A percentile compares a stretch with the other conserved stretches of the same genome.
Conservation (phyloP, 2,329 filamentous ascomycete genomes). For the Chaetoscypha palmicola region DNA sequence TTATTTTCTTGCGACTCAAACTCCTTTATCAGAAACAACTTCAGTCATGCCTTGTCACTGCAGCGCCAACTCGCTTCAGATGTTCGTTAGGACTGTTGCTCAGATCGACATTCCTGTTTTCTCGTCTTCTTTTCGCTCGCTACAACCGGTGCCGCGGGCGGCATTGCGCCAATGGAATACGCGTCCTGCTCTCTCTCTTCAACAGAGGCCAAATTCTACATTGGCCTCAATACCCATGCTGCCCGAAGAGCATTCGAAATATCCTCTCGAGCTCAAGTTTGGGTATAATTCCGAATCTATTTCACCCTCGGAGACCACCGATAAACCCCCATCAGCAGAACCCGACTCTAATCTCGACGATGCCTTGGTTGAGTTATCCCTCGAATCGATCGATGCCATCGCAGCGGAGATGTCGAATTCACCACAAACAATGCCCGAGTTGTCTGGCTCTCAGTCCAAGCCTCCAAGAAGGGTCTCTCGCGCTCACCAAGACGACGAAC, state of each 20-base stretch:
- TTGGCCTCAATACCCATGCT: background rate
- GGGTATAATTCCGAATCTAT: background rate
- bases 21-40: too few species aligned
- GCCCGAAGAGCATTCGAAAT: background rate
- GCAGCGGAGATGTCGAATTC: slow-evolving; percentile 13
- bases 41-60: slow-evolving; percentile 31
- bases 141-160: slow-evolving; percentile 1
- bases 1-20: too few species aligned
- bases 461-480: too few species aligned
- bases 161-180: background rate
- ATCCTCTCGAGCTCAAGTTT: background rate
- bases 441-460: too few species aligned
- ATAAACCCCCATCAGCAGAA: slow-evolving; percentile 6
- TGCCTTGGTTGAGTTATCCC: slow-evolving; percentile 31
- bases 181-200: background rate
- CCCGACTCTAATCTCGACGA: slow-evolving; percentile 19
- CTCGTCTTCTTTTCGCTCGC: background rate
- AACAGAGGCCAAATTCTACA: slow-evolving; percentile 4
- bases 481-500: background rate
- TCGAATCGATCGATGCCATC: slow-evolving; percentile 32
- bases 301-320: slow-evolving; percentile 3
- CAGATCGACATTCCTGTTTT: slow-evolving; percentile 23
- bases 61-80: slow-evolving; percentile 20
- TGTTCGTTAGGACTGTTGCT: slow-evolving; percentile 28
- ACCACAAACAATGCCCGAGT: background rate